Evolutionary conservation across 495 filamentous ascomycete species (phyloP), one percentile per base, ranked within the genome.

Genomic region (Penicillium riverlandense): DNA sequence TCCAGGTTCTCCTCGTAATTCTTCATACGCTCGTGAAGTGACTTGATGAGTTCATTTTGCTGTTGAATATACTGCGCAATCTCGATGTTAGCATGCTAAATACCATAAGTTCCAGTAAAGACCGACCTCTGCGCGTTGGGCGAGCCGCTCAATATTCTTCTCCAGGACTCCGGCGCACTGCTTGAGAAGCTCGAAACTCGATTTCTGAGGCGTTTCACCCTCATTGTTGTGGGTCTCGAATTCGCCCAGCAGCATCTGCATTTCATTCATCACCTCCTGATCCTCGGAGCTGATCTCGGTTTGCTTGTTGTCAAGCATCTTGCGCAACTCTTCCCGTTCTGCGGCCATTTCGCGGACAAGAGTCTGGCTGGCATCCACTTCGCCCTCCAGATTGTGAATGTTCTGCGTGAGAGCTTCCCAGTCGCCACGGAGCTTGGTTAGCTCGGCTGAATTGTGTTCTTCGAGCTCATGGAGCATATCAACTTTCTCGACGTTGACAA

Each of bases 31-130:
- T 73, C 69, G 43, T 77, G 73, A 12, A 83, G 69, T 29, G 76
- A 72, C 55, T 76, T 75, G 61, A 82, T 79, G 40, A 77, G 66
- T 30, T 67, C 63, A 36, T 80, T 77, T 61, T 81, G 79, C 44
- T 77, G 74, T 47, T 79, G 69, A 52, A 80, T 79, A 53, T 82
- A 76, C 79, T 80, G 51, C 39, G 43, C n/a, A 27, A 8, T 4
- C 8, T 35, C 37, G 41, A 8, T 28, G 31, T 62, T 43, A 59
- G 50, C 33, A 50, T 30, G 37, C 7, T 12, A 35, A 22, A 35
- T 11, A 41, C 16, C 44, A 22, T 22, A 22, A 22, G 0, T 22
- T 22, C 22, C 22, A 22, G 22, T 22, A 22, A 31, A 38, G 36
- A 63, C 62, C 56, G 29, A 75, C 71, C 68, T 75, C 67, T 54